A percentile compares a stretch with the other conserved stretches of the same genome.
These are phyloP conservation scores for Hebeloma cylindrosporum DNA, from an alignment of 768 basidiomycete species.

Conservation along the genomic window DNA sequence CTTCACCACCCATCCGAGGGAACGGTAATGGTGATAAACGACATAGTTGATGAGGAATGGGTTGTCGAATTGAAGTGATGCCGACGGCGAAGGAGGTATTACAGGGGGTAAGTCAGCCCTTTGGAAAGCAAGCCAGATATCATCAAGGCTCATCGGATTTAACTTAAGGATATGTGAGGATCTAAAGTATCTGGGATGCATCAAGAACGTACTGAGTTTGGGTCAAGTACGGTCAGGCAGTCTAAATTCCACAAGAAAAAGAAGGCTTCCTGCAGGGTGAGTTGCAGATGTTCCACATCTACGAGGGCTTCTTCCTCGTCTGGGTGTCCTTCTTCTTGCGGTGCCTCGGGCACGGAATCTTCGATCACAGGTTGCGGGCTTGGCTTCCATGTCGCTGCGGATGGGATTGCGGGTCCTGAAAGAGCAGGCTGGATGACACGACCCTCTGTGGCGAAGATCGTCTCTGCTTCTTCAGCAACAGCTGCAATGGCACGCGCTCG, in stretches of 20 bases:
- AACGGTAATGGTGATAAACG: constrained; percentile 92
- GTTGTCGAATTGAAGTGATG: constrained; percentile 69
- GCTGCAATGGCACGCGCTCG: constrained; percentile 86
- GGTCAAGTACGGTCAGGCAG: constrained; percentile 71
- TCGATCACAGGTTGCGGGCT: constrained; percentile 21
- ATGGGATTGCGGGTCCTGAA: constrained; percentile 66
- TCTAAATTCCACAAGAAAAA: constrained; percentile 85
- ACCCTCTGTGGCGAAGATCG: constrained; percentile 68
- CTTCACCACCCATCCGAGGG: constrained; percentile 96
- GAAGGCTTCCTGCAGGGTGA: constrained; percentile 87
- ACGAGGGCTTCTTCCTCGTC: constrained; percentile 56
- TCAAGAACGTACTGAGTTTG: constrained; percentile 54
- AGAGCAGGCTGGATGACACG: constrained; percentile 60
- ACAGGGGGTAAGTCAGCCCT: constrained; percentile 46
- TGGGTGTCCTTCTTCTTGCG: constrained; percentile 35
- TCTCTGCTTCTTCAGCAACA: constrained; percentile 78
- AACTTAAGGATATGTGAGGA: constrained; percentile 36
- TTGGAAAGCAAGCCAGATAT: constrained; percentile 70
- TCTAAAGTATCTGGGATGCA: not conserved
- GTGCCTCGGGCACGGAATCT: constrained; percentile 19
- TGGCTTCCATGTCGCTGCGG: constrained; percentile 80
- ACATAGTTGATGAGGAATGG: constrained; percentile 90
- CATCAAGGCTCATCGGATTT: constrained; percentile 50
- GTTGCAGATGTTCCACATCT: constrained; percentile 87
- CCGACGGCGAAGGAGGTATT: constrained; percentile 27